phyloP scores from a whole-genome alignment of 805 yeast species.

The Lipomyces mesembrius region DNA sequence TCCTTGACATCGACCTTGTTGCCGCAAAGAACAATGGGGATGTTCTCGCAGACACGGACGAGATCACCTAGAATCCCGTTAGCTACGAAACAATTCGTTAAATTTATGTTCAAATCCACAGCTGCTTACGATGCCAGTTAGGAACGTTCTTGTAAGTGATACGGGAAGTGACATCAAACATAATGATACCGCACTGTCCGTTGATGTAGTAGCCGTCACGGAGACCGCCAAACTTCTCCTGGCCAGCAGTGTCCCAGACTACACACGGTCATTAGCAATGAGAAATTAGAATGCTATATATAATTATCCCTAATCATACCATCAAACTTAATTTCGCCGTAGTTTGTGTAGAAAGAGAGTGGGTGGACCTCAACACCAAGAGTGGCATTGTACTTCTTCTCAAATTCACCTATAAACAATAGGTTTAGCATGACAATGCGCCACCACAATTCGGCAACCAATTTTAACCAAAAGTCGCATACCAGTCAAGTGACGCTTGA shows the following conservation, averaged over 20 bases:
- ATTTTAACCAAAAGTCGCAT: background rate
- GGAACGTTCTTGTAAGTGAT: conserved; percentile 99
- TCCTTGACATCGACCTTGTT: conserved; percentile 99
- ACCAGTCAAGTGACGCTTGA: conserved; percentile 94
- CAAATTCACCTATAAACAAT: conserved; percentile 76
- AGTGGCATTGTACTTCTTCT: conserved; percentile 98
- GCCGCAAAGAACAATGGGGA: conserved; percentile 98
- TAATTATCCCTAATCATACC: conserved; percentile 22
- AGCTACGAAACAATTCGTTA: background rate
- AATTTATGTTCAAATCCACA: background rate
- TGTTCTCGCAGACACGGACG: conserved; percentile 99
- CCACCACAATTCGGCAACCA: background rate
- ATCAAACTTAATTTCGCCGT: conserved; percentile 97
- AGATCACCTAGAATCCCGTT: conserved; percentile 56
- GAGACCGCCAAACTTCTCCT: conserved; percentile 99
- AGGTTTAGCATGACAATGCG: background rate
- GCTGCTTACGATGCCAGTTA: conserved; percentile 89
- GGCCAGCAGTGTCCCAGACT: conserved; percentile 99
- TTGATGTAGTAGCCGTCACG: conserved; percentile 99
- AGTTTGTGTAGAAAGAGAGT: conserved; percentile 95
- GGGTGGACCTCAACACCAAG: conserved; percentile 99
- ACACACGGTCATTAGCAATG: background rate
- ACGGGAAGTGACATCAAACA: conserved; percentile 99
- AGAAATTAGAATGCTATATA: background rate
- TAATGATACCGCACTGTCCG: conserved; percentile 99